Evolutionary conservation across 108 stramenopile species (phyloP).

Genomic region (Cyclostephanos invisitatus): DNA sequence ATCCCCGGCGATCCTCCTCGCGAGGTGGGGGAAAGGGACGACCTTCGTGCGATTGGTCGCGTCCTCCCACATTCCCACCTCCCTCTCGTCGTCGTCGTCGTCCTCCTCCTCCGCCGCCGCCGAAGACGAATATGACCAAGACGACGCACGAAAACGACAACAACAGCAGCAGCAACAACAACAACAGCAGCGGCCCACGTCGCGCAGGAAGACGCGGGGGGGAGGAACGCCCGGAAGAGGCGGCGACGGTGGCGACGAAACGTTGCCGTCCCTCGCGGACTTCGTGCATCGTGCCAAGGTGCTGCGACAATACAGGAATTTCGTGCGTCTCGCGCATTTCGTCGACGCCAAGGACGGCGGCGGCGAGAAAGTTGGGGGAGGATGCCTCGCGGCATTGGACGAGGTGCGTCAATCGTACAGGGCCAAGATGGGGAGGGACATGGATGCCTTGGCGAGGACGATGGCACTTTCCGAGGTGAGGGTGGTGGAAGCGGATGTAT

Average conservation of each 20-base stretch:
- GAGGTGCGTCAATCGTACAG: constrained; percentile 43
- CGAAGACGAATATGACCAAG: neutral
- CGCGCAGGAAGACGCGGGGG: neutral
- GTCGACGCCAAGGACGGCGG: constrained; percentile 27
- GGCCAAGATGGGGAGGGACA: constrained; percentile 36
- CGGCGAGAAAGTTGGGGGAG: constrained; percentile 22
- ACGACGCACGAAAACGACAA: too few species aligned
- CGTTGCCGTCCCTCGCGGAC: constrained; percentile 74
- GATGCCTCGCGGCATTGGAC: constrained; percentile 55
- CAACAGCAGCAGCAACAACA: too few species aligned
- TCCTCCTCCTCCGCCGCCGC: neutral
- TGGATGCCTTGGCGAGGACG: constrained; percentile 54
- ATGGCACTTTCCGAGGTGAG: constrained; percentile 58
- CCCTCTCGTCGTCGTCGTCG: neutral
- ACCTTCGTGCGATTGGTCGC: neutral
- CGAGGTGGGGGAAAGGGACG: neutral
- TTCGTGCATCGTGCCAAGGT: constrained; percentile 73
- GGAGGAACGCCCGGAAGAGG: too few species aligned
- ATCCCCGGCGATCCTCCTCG: neutral
- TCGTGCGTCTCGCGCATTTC: constrained; percentile 51
- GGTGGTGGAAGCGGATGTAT: too few species aligned
- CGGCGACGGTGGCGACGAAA: neutral
- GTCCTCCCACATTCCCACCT: neutral
- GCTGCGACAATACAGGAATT: constrained; percentile 64
- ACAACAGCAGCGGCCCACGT: neutral